Percentiles rank a stretch among this genome's conserved stretches.
Conservation (phyloP, 345 rosid genomes). For the Pistacia integerrima region DNA sequence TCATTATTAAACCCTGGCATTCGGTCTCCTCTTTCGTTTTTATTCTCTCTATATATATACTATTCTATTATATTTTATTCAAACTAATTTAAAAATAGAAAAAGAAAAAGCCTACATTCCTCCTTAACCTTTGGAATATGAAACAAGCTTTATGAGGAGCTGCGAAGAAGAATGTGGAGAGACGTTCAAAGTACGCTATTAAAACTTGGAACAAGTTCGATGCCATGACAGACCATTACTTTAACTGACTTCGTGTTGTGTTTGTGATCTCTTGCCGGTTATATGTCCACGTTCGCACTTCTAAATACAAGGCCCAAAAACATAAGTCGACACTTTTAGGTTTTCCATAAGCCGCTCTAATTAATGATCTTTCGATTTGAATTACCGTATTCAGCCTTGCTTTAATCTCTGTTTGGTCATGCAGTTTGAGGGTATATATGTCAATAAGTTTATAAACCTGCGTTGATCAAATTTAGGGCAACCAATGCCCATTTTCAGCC, state of each 20-base stretch:
- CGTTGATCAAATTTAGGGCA: too few relatives aligned
- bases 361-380: not conserved
- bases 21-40: too few relatives aligned
- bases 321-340: not conserved
- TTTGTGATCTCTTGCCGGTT: conserved; percentile 8
- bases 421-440: not conserved
- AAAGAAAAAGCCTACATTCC: conserved; percentile 6
- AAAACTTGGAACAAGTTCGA: conserved; percentile 5
- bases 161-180: not conserved
- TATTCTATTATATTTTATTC: not conserved
- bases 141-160: not conserved
- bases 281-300: conserved; percentile 29
- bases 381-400: conserved; percentile 1
- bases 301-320: conserved; percentile 19
- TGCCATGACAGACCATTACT: not conserved
- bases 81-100: not conserved
- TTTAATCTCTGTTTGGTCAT: not conserved
- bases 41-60: not conserved
- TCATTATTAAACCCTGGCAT: conserved; percentile 19
- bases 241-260: too few relatives aligned
- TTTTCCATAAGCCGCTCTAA: too few relatives aligned
- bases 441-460: not conserved
- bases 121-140: not conserved
- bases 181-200: not conserved
- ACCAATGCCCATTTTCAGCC: too few relatives aligned